Evolutionary conservation across 208 protist species (phyloP).

Genomic region (Leishmania lainsoni): DNA sequence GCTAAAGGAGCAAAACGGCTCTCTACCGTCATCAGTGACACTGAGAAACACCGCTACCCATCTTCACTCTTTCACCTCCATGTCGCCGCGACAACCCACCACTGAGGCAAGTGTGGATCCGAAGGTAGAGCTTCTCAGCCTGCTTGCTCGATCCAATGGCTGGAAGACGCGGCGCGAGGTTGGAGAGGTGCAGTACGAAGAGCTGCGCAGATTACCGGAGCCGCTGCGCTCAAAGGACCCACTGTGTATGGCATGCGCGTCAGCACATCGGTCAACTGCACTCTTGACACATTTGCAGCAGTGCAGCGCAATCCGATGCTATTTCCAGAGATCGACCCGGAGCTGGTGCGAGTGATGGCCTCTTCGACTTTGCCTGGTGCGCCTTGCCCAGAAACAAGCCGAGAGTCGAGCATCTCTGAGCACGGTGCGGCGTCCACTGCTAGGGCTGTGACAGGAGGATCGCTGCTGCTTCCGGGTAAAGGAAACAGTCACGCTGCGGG

Average conservation of each 20-base stretch:
- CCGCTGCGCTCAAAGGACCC: constrained; percentile 5
- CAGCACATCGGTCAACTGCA: constrained; percentile 14
- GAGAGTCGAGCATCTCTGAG: not conserved
- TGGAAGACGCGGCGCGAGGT: constrained; percentile 27
- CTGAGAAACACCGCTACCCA: not conserved
- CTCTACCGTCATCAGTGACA: not conserved
- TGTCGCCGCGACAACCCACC: not conserved
- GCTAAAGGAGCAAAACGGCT: not conserved
- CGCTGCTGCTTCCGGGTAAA: not conserved
- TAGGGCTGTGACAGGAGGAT: not conserved
- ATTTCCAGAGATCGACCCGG: constrained; percentile 23
- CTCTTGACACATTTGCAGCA: constrained; percentile 14
- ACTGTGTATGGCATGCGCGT: constrained; percentile 34
- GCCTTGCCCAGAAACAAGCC: not conserved
- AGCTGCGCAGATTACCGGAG: constrained; percentile 24
- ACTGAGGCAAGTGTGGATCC: not conserved
- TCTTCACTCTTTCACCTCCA: not conserved
- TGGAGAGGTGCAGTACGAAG: constrained; percentile 16
- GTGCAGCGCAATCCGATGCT: constrained; percentile 11
- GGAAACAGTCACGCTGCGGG: too few relatives aligned
- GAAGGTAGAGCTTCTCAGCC: constrained; percentile 6
- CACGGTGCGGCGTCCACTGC: not conserved
- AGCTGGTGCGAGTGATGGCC: constrained; percentile 15
- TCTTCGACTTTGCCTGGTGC: not conserved
- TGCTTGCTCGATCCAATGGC: constrained; percentile 22